Percentiles rank a stretch among this genome's conserved stretches.
phyloP scores from a whole-genome alignment of 108 stramenopile genomes.

The Skeletonema potamos region DNA sequence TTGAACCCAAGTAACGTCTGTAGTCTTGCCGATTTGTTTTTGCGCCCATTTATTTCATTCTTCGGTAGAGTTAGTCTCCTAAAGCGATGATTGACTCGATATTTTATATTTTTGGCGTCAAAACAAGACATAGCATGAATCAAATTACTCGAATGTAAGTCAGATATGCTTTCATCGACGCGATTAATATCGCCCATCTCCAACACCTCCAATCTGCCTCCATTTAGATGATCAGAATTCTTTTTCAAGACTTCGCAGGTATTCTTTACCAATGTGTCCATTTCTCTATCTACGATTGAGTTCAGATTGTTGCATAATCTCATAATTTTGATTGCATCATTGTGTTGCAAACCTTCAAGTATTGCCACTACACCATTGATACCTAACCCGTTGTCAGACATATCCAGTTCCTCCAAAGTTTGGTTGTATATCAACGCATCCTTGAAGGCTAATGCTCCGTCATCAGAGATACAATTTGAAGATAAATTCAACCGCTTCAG shows the following conservation, averaged over 20 bases:
- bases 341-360: neutral
- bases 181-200: constrained; percentile 3
- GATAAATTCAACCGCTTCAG: constrained; percentile 16
- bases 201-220: constrained; percentile 7
- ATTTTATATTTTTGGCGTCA: neutral
- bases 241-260: neutral
- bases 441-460: constrained; percentile 10
- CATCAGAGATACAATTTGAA: constrained; percentile 7
- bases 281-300: neutral
- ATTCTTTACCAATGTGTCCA: neutral
- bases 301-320: constrained; percentile 2
- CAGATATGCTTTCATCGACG: neutral
- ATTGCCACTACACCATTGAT: neutral
- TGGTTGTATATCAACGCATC: constrained; percentile 9
- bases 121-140: constrained; percentile 4
- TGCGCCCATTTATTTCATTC: neutral
- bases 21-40: neutral
- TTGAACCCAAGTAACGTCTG: constrained; percentile 6
- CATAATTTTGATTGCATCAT: neutral
- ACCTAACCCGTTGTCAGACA: constrained; percentile 10
- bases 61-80: constrained; percentile 11
- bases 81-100: constrained; percentile 6
- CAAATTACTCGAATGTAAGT: neutral
- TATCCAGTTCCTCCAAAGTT: constrained; percentile 1
- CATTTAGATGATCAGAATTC: neutral